Evolutionary conservation across 768 basidiomycete genomes (phyloP).

Genomic region (Mycena vitilis): DNA sequence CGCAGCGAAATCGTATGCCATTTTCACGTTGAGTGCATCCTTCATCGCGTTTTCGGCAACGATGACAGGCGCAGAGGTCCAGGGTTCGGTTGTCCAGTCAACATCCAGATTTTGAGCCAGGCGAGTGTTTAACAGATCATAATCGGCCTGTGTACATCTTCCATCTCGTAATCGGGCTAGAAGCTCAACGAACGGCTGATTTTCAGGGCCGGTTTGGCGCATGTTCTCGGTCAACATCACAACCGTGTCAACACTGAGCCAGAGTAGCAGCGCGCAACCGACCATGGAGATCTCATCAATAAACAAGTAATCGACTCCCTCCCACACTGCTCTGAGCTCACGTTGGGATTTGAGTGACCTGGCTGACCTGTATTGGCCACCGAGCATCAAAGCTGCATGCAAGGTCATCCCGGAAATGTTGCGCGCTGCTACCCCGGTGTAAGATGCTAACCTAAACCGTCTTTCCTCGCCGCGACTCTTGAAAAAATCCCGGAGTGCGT

Average conservation of each 20-base stretch:
- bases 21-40: constrained; percentile 41
- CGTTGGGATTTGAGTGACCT: background rate
- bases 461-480: constrained; percentile 27
- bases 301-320: constrained; percentile 52
- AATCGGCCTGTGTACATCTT: constrained; percentile 35
- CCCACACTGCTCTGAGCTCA: constrained; percentile 48
- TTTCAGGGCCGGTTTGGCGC: constrained; percentile 20
- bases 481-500: constrained; percentile 39
- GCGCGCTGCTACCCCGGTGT: constrained; percentile 53
- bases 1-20: constrained; percentile 30
- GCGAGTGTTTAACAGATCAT: constrained; percentile 26
- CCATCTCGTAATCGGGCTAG: too few relatives aligned
- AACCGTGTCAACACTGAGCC: constrained; percentile 27
- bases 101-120: background rate
- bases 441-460: constrained; percentile 45
- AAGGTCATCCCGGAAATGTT: constrained; percentile 55
- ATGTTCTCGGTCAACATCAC: constrained; percentile 22
- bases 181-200: constrained; percentile 10
- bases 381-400: constrained; percentile 46
- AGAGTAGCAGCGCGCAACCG: constrained; percentile 42
- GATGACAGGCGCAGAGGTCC: constrained; percentile 39
- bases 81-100: constrained; percentile 6
- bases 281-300: constrained; percentile 57
- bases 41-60: constrained; percentile 41
- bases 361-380: constrained; percentile 7